Evolutionary conservation across 306 rosid genomes (phyloP), one percentile per base, ranked within the genome.

Genomic region (Quercus mongolica): DNA sequence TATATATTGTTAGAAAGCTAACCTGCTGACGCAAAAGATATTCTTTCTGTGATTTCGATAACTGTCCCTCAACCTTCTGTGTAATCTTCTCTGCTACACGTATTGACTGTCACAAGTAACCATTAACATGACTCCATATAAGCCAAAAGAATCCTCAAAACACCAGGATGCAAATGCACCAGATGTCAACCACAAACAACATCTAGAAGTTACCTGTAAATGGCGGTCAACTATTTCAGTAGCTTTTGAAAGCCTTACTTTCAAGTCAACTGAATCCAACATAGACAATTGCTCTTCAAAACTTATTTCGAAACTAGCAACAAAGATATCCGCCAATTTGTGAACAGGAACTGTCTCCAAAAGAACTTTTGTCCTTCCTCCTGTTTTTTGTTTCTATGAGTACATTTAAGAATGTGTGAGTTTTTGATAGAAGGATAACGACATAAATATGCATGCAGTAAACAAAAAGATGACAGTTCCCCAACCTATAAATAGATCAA

Each of bases 51-150:
- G 99, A 93, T 90, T 95, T 95, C 41, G 99, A 95, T 82, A 95
- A 70, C 76, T 95, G 99, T 49, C 99, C 99, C 87, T 95, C 99
- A 82, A 95, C 99, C 85, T 95, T 95, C 69, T 95, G 97, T 55
- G 99, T 91, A 84, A 95, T 95, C 91, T 95, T 93, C 87, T 95
- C 99, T 76, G 99, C 99, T 74, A 95, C 99, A 73, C 95, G 99
- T 77, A 95, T 95, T 33, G 99, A 95, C 98, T 93, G 91, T 82
- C 83, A 76, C 85, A 86, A 78, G 73, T 68, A 65, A 82, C 71
- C 41, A 82, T 56, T 51, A 80, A 79, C 67, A 79, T 78, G 79
- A 86, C 69, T 79, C 55, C 71, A 76, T 56, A 44, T 63, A 49
- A 69, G 30, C 69, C 35, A 15, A 41, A 58, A 51, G 69, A 74